These are phyloP conservation scores for Ganoderma lucidum DNA, from an alignment of 1,284 basidiomycete species.

Conservation along the genomic window DNA sequence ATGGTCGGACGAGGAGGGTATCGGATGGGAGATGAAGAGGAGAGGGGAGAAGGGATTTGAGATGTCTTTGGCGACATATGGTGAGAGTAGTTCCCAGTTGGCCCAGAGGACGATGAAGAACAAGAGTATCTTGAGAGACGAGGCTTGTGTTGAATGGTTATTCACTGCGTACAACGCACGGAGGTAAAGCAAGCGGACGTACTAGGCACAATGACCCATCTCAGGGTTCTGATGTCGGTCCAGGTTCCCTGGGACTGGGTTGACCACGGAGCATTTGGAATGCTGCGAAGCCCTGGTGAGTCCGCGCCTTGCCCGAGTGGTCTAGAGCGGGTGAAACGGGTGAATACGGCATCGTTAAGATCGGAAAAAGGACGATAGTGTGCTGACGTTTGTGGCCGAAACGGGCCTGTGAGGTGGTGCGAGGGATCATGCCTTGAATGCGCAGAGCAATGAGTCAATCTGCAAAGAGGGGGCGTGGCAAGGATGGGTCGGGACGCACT, in stretches of 20 bases:
- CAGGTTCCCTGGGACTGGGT: constrained; percentile 46
- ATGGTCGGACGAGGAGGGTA: constrained; percentile 60
- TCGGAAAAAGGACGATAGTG: background rate
- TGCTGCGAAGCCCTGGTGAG: constrained; percentile 21
- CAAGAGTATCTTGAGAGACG: constrained; percentile 77
- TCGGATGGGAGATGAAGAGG: constrained; percentile 79
- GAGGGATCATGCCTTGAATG: constrained; percentile 53
- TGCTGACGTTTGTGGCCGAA: constrained; percentile 66
- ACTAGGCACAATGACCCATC: constrained; percentile 85
- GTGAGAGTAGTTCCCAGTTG: constrained; percentile 73
- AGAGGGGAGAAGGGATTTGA: constrained; percentile 82
- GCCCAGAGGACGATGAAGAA: constrained; percentile 77
- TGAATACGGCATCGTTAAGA: background rate
- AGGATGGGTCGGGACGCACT: constrained; percentile 30
- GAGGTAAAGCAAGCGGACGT: constrained; percentile 43
- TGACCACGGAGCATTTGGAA: constrained; percentile 31
- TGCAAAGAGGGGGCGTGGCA: constrained; percentile 14
- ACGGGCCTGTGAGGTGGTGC: constrained; percentile 68
- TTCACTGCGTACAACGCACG: background rate
- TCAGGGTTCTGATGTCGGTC: constrained; percentile 56
- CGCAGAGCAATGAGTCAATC: constrained; percentile 16
- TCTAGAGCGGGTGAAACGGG: constrained; percentile 3
- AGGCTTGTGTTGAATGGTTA: constrained; percentile 49
- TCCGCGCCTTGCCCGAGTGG: constrained; percentile 22
- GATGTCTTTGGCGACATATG: constrained; percentile 55